Conservation (phyloP, 2,329 filamentous ascomycete genomes). For the Cercospora citrullina region DNA sequence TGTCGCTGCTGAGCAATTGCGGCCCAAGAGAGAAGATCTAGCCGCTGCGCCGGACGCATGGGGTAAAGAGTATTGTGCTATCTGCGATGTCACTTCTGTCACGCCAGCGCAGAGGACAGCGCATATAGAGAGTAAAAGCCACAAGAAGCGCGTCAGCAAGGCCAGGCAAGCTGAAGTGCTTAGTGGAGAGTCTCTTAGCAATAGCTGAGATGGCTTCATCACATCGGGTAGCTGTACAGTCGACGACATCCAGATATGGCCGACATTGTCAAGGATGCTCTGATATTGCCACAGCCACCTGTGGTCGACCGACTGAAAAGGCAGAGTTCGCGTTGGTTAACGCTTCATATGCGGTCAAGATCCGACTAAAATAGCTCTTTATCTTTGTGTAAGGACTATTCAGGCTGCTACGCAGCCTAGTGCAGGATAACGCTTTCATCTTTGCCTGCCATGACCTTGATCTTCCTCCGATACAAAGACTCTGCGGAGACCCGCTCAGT, state of each 20-base stretch:
- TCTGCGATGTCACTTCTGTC: slow-evolving; percentile 62
- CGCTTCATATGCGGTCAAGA: no score
- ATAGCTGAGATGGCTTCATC: not conserved
- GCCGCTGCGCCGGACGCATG: slow-evolving; percentile 48
- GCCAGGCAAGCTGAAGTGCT: slow-evolving; percentile 1
- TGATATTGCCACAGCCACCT: no score
- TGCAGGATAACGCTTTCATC: no score
- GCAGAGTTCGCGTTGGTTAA: no score
- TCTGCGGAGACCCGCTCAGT: no score
- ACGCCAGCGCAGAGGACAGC: slow-evolving; percentile 59
- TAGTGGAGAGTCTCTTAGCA: not conserved
- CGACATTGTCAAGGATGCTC: no score
- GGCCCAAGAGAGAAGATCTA: slow-evolving; percentile 55
- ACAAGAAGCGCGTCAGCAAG: slow-evolving; percentile 42
- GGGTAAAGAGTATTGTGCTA: slow-evolving; percentile 63
- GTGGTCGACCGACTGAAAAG: no score
- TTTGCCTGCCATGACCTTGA: no score
- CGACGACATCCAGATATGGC: not conserved
- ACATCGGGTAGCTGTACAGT: not conserved
- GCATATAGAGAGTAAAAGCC: slow-evolving; percentile 57
- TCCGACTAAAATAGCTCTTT: no score
- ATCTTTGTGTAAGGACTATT: no score
- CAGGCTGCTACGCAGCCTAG: no score
- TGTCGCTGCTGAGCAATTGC: slow-evolving; percentile 58
- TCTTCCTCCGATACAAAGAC: no score